Conservation (phyloP, 768 basidiomycete species). For the Chalciporus pseudorubinellus region DNA sequence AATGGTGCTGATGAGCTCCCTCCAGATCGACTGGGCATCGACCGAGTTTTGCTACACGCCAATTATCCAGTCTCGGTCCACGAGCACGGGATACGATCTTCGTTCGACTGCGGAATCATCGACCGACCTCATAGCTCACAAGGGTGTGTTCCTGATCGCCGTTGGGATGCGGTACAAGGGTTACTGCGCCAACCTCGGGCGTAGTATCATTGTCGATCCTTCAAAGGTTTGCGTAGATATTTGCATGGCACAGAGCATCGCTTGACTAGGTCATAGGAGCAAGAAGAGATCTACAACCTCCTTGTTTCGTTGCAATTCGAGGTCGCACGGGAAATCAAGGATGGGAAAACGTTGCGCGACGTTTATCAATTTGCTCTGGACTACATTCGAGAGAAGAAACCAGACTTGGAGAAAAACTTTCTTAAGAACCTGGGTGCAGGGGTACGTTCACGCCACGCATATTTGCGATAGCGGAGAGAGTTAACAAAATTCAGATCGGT, state of each 20-base stretch:
- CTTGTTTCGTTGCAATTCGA: constrained; percentile 77
- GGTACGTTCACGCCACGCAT: constrained; percentile 44
- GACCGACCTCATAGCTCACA: constrained; percentile 75
- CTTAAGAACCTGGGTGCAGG: constrained; percentile 90
- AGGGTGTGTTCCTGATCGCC: constrained; percentile 84
- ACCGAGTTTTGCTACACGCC: constrained; percentile 95
- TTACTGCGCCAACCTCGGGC: constrained; percentile 89
- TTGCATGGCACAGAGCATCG: background rate
- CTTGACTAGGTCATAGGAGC: constrained; percentile 53
- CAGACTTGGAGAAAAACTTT: constrained; percentile 80
- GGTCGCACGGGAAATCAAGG: constrained; percentile 71
- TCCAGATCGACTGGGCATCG: constrained; percentile 82
- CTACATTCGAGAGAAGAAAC: constrained; percentile 72
- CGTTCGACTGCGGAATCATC: constrained; percentile 85
- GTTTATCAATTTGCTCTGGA: constrained; percentile 75
- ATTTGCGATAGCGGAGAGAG: background rate
- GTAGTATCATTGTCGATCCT: constrained; percentile 95
- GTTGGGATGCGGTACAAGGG: constrained; percentile 91
- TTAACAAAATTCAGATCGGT: constrained; percentile 62
- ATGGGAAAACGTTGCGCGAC: constrained; percentile 73
- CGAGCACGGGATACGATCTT: constrained; percentile 82
- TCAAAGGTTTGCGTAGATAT: constrained; percentile 53
- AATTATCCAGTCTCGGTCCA: constrained; percentile 91
- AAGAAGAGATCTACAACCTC: constrained; percentile 85
- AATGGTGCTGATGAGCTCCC: constrained; percentile 5